phyloP scores from a whole-genome alignment of 192 early-diverging fungal genomes.

The Glomus cerebriforme region DNA sequence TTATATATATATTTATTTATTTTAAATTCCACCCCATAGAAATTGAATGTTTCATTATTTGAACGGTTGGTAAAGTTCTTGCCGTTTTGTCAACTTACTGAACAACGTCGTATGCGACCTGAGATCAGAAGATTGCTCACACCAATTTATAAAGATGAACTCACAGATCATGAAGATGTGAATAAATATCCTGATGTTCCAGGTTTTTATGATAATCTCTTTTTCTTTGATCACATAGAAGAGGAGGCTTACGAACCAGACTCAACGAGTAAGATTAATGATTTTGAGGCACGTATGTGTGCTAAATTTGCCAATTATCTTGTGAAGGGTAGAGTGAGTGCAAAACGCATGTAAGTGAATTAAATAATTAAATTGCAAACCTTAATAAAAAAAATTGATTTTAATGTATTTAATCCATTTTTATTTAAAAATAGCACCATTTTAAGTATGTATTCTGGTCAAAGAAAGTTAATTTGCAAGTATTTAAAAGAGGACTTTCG shows the following conservation, averaged over 20 bases:
- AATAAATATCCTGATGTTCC: slow-evolving; percentile 39
- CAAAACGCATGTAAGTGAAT: slow-evolving; percentile 34
- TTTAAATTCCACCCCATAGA: not conserved
- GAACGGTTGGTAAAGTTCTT: slow-evolving; percentile 53
- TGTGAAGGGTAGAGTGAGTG: slow-evolving; percentile 35
- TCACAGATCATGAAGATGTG: slow-evolving; percentile 49
- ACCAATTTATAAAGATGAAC: slow-evolving; percentile 50
- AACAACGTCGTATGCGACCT: slow-evolving; percentile 62
- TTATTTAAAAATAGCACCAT: slow-evolving; percentile 50
- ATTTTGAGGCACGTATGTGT: slow-evolving; percentile 45
- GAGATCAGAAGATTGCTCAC: slow-evolving; percentile 51
- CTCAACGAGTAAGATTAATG: slow-evolving; percentile 39
- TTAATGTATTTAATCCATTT: slow-evolving; percentile 14
- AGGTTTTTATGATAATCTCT: slow-evolving; percentile 52
- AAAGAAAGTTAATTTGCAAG: slow-evolving; percentile 42
- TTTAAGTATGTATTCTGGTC: slow-evolving; percentile 59
- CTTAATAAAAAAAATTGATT: not conserved
- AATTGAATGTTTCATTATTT: slow-evolving; percentile 55
- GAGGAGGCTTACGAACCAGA: slow-evolving; percentile 34
- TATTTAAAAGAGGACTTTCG: slow-evolving; percentile 33
- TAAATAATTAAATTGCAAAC: too few species aligned
- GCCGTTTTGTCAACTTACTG: slow-evolving; percentile 44
- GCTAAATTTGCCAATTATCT: slow-evolving; percentile 39
- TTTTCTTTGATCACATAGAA: slow-evolving; percentile 31
- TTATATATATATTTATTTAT: not conserved